Base-by-base conservation (phyloP, 192 early-diverging fungal species). In the Dissophora globulifera region DNA sequence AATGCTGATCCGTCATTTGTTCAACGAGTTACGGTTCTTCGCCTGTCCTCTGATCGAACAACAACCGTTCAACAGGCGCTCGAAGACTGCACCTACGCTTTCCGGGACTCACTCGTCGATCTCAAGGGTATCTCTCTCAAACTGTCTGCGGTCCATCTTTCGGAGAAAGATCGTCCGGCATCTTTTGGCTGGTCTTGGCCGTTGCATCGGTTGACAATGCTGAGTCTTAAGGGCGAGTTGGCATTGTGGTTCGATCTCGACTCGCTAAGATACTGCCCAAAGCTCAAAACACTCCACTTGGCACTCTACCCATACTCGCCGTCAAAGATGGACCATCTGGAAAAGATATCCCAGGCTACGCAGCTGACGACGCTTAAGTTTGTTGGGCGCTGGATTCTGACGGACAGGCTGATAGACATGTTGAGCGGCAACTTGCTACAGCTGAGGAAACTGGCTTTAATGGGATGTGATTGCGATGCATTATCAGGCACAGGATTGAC, bases 181-280 rank as follows among this genome's bases (percentile, higher is more conserved):
- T 48, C 31, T 0, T 76, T 76, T 50, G 72, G 72, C 8, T 76
- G 62, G 72, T 31, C 63, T 0, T 67, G 64, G 72, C 49, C 57
- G 13, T 25, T 76, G 11, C n/a, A 32, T 5, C 62, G 32, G 15
- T 25, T 76, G 17, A 29, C 51, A 0, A 33, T 46, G 2, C 19
- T 76, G 25, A 59, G 43, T 35, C 62, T 76, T 1, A 31, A 50
- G 17, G 72, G 72, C 6, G 72, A 76, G 33, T 26, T 76, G 5
- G 72, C 64, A 1, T 43, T 32, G 19, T 67, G 58, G 62, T 76
- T 76, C 15, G 64, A 76, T 30, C 12, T 76, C 23, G 49, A 66
- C 27, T 76, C 72, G 1, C 33, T 76, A 3, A 25, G 30, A 27
- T 50, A 42, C 30, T 76, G 72, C 29, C 64, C 72, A 8, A 31